These are phyloP conservation scores for Skeletonema potamos DNA, from an alignment of 108 stramenopile species.

Conservation along the genomic window DNA sequence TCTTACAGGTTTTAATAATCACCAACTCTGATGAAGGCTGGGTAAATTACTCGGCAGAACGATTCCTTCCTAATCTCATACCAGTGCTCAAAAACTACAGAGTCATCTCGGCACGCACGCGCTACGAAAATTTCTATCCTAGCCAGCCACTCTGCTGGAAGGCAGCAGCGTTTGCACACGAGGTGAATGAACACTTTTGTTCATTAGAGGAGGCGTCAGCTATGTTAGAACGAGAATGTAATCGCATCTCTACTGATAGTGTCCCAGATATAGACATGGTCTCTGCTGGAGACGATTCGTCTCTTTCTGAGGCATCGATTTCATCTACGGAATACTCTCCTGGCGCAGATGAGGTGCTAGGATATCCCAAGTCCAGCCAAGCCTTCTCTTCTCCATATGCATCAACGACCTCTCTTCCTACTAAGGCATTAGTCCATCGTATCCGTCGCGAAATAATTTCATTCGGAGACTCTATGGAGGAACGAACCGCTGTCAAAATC, in stretches of 20 bases:
- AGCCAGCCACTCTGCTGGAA: conserved; percentile 91
- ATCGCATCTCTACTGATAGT: conserved; percentile 20
- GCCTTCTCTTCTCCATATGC: not conserved
- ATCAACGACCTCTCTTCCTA: not conserved
- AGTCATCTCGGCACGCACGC: conserved; percentile 81
- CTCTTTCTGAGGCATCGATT: conserved; percentile 43
- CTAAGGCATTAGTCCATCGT: not conserved
- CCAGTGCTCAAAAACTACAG: conserved; percentile 72
- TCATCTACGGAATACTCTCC: conserved; percentile 62
- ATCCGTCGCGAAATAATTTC: conserved; percentile 74
- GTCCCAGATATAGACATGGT: conserved; percentile 49
- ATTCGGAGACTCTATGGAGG: conserved; percentile 87
- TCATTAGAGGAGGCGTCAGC: conserved; percentile 46
- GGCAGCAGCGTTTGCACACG: conserved; percentile 93
- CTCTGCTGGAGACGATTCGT: conserved; percentile 33
- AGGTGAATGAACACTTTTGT: conserved; percentile 83
- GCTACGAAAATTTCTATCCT: conserved; percentile 88
- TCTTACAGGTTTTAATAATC: conserved; percentile 78
- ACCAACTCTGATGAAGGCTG: conserved; percentile 93
- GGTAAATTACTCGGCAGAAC: conserved; percentile 86
- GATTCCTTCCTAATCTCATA: conserved; percentile 72
- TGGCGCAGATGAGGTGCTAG: conserved; percentile 36
- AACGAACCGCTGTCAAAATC: conserved; percentile 86
- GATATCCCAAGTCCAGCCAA: not conserved
- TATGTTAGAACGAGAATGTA: conserved; percentile 42